Evolutionary conservation across 2,329 filamentous ascomycete genomes (phyloP).

Genomic region (Karstenula rhodostoma): DNA sequence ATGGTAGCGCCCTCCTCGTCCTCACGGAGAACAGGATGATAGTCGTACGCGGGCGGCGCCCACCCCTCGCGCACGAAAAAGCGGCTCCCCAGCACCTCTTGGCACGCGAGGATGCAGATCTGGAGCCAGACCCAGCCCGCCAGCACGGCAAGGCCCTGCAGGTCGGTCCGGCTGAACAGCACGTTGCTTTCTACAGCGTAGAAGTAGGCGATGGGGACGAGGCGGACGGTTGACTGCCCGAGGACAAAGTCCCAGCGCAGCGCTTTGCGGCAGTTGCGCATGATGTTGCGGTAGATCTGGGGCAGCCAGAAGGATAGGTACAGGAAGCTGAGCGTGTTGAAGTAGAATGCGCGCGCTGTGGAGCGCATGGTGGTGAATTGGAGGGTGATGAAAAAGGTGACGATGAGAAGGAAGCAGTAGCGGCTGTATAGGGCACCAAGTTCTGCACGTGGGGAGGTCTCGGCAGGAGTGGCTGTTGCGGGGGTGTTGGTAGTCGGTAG

Average conservation of each 20-base stretch:
- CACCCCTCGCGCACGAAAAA: slow-evolving; percentile 78
- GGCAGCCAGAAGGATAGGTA: slow-evolving; percentile 94
- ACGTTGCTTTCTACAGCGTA: slow-evolving; percentile 82
- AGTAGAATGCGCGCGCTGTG: slow-evolving; percentile 62
- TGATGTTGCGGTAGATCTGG: slow-evolving; percentile 88
- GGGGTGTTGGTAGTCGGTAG: slow-evolving; percentile 34
- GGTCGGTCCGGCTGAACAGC: slow-evolving; percentile 76
- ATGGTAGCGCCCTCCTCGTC: slow-evolving; percentile 80
- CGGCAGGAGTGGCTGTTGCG: slow-evolving; percentile 21
- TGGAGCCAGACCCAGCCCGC: slow-evolving; percentile 88
- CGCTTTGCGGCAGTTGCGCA: slow-evolving; percentile 90
- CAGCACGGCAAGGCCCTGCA: slow-evolving; percentile 69
- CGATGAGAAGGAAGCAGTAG: slow-evolving; percentile 68
- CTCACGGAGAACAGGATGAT: slow-evolving; percentile 87
- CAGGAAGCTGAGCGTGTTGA: slow-evolving; percentile 69
- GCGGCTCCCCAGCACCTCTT: slow-evolving; percentile 87
- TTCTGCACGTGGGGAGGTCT: slow-evolving; percentile 51
- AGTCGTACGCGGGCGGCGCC: slow-evolving; percentile 83
- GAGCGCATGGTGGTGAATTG: slow-evolving; percentile 67
- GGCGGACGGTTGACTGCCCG: slow-evolving; percentile 80
- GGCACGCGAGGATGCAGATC: slow-evolving; percentile 76
- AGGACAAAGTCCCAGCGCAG: slow-evolving; percentile 91
- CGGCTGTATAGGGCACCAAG: slow-evolving; percentile 68
- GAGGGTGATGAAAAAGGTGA: slow-evolving; percentile 65
- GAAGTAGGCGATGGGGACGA: slow-evolving; percentile 86